These are phyloP conservation scores for Ramaria sp. DNA, from an alignment of 768 basidiomycete genomes.

Conservation along the genomic window DNA sequence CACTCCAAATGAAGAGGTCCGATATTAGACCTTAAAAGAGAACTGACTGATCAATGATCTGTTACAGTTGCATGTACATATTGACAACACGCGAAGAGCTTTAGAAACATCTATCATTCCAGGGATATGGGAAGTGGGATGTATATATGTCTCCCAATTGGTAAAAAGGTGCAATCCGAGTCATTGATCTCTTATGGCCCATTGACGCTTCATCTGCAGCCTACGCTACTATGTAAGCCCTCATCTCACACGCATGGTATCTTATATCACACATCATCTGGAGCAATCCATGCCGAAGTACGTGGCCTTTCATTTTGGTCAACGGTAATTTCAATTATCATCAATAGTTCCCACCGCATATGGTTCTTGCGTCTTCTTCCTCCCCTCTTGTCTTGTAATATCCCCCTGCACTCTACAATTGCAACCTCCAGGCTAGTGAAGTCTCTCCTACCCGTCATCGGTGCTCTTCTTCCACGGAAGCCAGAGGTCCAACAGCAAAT, in stretches of 20 bases:
- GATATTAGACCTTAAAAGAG: slow-evolving; percentile 12
- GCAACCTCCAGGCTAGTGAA: slow-evolving; percentile 43
- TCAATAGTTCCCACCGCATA: slow-evolving; percentile 27
- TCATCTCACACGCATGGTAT: slow-evolving; percentile 40
- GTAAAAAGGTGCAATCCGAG: slow-evolving; percentile 33
- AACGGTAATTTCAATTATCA: neutral
- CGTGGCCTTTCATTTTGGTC: slow-evolving; percentile 23
- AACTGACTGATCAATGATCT: neutral
- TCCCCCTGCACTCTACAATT: slow-evolving; percentile 33
- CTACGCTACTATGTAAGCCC: slow-evolving; percentile 43
- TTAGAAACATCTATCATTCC: slow-evolving; percentile 47
- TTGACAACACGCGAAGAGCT: slow-evolving; percentile 38
- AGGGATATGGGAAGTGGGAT: slow-evolving; percentile 41
- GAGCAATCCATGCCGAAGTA: slow-evolving; percentile 39
- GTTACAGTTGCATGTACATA: slow-evolving; percentile 33
- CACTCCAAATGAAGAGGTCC: slow-evolving; percentile 36
- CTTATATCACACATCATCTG: slow-evolving; percentile 44
- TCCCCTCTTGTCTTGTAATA: slow-evolving; percentile 31
- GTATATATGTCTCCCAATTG: slow-evolving; percentile 37
- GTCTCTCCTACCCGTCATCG: slow-evolving; percentile 37
- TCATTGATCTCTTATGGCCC: neutral
- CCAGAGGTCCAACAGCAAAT: slow-evolving; percentile 21
- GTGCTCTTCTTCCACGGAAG: slow-evolving; percentile 34
- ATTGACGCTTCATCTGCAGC: slow-evolving; percentile 25
- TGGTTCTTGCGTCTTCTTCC: slow-evolving; percentile 35